Evolutionary conservation across 306 rosid species (phyloP).

Genomic region (Rosa multiflora): DNA sequence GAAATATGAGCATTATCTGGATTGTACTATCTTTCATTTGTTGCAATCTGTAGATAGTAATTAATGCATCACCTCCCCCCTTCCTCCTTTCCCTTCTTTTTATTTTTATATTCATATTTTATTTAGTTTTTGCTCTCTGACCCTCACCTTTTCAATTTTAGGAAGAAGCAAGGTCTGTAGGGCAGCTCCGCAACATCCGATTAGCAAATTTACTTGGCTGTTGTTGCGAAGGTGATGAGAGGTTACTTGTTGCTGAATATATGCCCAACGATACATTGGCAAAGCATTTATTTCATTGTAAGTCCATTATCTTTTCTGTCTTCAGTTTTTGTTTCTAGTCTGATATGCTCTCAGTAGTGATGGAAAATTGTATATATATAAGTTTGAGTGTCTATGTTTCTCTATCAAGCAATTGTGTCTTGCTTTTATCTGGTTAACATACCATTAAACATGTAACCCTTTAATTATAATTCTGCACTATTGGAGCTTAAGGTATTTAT

Average conservation of each 20-base stretch:
- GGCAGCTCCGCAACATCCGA: conserved; percentile 79
- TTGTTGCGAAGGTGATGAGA: conserved; percentile 89
- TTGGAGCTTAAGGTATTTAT: not conserved
- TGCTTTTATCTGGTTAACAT: not conserved
- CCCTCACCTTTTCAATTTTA: conserved; percentile 30
- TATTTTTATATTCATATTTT: not conserved
- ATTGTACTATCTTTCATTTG: not conserved
- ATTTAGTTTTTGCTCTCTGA: conserved; percentile 17
- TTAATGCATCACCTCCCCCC: not conserved
- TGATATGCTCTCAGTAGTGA: not conserved
- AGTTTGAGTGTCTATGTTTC: not conserved
- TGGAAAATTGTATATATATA: not conserved
- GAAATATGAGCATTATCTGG: not conserved
- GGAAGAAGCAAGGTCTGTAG: conserved; percentile 95
- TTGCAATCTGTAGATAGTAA: not conserved
- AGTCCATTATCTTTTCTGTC: conserved; percentile 36
- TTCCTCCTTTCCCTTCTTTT: not conserved
- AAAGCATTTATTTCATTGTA: conserved; percentile 95
- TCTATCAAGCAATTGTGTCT: not conserved
- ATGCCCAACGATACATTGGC: conserved; percentile 96
- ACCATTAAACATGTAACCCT: not conserved
- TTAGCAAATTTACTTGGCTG: conserved; percentile 91
- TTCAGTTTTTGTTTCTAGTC: conserved; percentile 18
- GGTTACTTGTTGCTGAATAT: conserved; percentile 87
- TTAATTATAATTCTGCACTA: not conserved